A percentile compares a stretch with the other conserved stretches of the same genome.
These are phyloP conservation scores for Acanthamoeba comandoni DNA, from an alignment of 208 protist genomes.

Conservation along the genomic window DNA sequence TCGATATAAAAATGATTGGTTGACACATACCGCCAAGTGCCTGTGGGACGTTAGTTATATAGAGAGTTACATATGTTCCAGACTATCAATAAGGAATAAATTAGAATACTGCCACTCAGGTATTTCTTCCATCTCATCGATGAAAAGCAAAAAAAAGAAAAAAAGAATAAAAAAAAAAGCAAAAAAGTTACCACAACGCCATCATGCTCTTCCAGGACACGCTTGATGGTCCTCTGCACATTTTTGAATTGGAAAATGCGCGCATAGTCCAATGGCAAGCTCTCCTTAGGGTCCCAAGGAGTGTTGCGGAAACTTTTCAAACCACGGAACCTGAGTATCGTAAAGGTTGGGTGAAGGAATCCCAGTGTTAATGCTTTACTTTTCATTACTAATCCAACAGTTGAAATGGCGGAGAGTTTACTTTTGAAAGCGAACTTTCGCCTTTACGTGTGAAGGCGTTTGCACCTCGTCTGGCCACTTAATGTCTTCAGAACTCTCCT, in stretches of 20 bases:
- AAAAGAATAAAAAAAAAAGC: constrained; percentile 38
- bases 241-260: constrained; percentile 90
- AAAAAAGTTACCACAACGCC: constrained; percentile 65
- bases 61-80: constrained; percentile 83
- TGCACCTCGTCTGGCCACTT: constrained; percentile 92
- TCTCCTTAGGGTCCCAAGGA: constrained; percentile 91
- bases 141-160: constrained; percentile 62
- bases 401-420: constrained; percentile 55
- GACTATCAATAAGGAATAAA: constrained; percentile 18
- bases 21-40: background rate
- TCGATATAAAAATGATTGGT: background rate
- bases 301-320: constrained; percentile 87
- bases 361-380: background rate
- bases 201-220: constrained; percentile 63
- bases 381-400: background rate
- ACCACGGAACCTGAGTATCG: constrained; percentile 83
- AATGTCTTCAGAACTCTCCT: constrained; percentile 84
- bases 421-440: constrained; percentile 86
- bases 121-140: background rate
- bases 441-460: constrained; percentile 82
- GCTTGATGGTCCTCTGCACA: constrained; percentile 83
- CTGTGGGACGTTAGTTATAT: constrained; percentile 76
- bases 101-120: background rate
- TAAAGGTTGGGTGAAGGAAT: background rate
- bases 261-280: constrained; percentile 90